Percentiles rank a stretch among this genome's conserved stretches.
phyloP scores from a whole-genome alignment of 1,284 basidiomycete genomes.

The Rhodotorula glutinis region DNA sequence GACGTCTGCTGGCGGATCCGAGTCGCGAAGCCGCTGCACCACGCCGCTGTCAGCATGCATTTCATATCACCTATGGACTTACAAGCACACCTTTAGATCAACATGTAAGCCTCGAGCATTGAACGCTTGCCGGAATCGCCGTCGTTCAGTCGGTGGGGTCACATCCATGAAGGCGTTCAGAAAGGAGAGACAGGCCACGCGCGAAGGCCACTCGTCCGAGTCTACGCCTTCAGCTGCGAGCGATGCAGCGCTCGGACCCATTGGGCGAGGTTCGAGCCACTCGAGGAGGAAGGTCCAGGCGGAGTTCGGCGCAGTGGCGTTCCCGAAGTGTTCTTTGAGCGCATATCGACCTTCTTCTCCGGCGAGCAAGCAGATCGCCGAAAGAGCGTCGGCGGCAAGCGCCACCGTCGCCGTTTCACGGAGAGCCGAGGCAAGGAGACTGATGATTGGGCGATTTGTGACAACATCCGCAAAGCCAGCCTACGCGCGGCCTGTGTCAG shows the following conservation, averaged over 20 bases:
- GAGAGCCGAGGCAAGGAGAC: background rate
- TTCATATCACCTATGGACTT: no score
- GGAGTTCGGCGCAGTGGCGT: slow-evolving; percentile 45
- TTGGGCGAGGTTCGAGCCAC: no score
- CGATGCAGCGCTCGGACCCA: no score
- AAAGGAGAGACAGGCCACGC: slow-evolving; percentile 70
- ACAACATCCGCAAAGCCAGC: slow-evolving; percentile 58
- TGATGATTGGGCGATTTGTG: no score
- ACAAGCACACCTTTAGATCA: no score
- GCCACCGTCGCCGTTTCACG: slow-evolving; percentile 50
- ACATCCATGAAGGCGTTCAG: slow-evolving; percentile 76
- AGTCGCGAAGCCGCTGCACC: no score
- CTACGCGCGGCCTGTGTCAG: slow-evolving; percentile 48
- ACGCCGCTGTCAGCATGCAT: no score
- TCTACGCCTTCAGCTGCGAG: no score
- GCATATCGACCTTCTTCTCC: slow-evolving; percentile 66
- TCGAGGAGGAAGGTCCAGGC: no score
- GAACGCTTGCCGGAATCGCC: no score
- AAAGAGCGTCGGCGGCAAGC: slow-evolving; percentile 71
- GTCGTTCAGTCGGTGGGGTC: slow-evolving; percentile 50
- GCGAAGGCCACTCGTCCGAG: slow-evolving; percentile 44
- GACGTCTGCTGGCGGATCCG: no score
- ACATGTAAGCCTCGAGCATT: no score
- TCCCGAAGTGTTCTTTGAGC: slow-evolving; percentile 73
- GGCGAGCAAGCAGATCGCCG: slow-evolving; percentile 75